Base-by-base conservation (phyloP, 1,139 yeast genomes). In the Hemisphaericaspora lyxosophila region DNA sequence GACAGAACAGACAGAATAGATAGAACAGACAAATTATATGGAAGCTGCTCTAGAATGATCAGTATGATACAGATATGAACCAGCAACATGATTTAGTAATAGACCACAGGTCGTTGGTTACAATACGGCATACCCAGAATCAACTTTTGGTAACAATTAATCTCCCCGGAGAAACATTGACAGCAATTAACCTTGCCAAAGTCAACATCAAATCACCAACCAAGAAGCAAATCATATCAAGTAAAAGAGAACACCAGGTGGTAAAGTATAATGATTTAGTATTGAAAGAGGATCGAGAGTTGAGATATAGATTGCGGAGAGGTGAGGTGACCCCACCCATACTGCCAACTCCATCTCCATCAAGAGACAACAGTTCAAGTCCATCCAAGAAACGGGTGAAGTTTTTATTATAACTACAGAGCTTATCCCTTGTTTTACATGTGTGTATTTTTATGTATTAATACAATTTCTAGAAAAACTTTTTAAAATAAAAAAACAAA, bases 201-300 rank as follows among this genome's bases (percentile, higher is more conserved):
- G 33, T 41, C 8, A 35, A 35, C 7, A 27, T 40, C 11, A 51
- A 51, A 37, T 38, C 53, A 6, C 51, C 49, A n/a, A 41, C 48
- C 4, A 44, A 43, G 29, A 55, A 50, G 35, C 50, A 48, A 28
- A 31, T 24, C 9, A 56, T 46, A 34, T 42, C 54, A 17, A 54
- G 55, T 12, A 54, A 53, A 39, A 50, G 74, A 33, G 53, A 55
- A 34, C 50, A 52, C 43, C 63, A 59, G 39, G 53, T 67, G 11
- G 52, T 46, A 16, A 58, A 57, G 23, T 61, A 64, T 49, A 59
- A 64, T 38, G 48, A 49, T 12, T 26, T 45, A 24, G 41, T 53
- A 3, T 35, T 53, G 12, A 46, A 44, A 38, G 68, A 63, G 38
- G 52, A 56, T 32, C 44, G 71, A 41, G 45, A 51, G 43, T 40